Percentiles rank a stretch among this genome's conserved stretches.
Evolutionary conservation across 2,329 filamentous ascomycete genomes (phyloP).

Genomic region (Neofusicoccum sp.): DNA sequence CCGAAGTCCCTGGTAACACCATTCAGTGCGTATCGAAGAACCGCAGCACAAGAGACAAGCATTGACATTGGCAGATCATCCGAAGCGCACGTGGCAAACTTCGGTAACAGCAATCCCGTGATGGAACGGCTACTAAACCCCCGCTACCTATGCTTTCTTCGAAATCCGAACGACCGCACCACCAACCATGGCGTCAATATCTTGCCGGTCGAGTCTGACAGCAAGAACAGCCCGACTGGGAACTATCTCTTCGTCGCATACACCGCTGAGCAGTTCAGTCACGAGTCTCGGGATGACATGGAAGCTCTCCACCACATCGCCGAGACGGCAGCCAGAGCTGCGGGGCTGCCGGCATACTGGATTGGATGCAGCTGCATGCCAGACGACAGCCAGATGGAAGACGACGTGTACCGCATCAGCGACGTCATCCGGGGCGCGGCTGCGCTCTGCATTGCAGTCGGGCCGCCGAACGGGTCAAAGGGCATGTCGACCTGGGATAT

Average conservation of each 20-base stretch:
- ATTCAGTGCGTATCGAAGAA: not conserved
- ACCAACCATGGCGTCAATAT: not conserved
- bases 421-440: constrained; percentile 46
- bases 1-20: constrained; percentile 21
- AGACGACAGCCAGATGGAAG: constrained; percentile 31
- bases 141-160: constrained; percentile 31
- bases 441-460: constrained; percentile 44
- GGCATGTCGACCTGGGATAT: constrained; percentile 28
- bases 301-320: constrained; percentile 36
- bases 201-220: not conserved
- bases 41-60: constrained; percentile 21
- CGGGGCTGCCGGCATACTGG: constrained; percentile 44
- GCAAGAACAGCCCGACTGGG: not conserved
- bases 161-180: not conserved
- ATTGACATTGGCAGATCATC: not conserved
- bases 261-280: constrained; percentile 42
- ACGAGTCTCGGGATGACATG: constrained; percentile 27
- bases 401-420: constrained; percentile 45
- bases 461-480: constrained; percentile 22
- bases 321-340: constrained; percentile 38
- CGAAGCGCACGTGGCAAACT: not conserved
- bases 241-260: constrained; percentile 44
- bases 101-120: constrained; percentile 25
- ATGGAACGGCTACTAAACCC: constrained; percentile 30
- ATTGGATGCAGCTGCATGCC: constrained; percentile 45